A percentile compares a stretch with the other conserved stretches of the same genome.
These are phyloP conservation scores for Plectosphaerella cucumerina DNA, from an alignment of 2,329 filamentous ascomycete species.

Conservation along the genomic window DNA sequence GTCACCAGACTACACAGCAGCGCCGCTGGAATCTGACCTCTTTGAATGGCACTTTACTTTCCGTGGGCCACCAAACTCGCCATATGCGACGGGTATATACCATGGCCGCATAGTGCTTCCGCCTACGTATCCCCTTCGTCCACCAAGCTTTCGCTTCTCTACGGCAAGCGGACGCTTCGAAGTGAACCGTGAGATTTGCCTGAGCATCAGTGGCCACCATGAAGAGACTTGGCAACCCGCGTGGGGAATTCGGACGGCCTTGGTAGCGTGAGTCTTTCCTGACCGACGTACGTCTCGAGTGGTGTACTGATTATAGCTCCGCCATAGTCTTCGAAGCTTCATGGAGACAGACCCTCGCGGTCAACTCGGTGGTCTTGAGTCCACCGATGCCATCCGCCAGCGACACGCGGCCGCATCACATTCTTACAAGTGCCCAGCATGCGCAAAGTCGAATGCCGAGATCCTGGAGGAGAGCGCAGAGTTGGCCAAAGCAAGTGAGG, in stretches of 20 bases:
- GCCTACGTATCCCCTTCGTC: conserved; percentile 82
- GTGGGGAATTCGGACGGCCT: conserved; percentile 89
- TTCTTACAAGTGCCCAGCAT: conserved; percentile 65
- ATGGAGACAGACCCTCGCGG: conserved; percentile 90
- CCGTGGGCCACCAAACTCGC: conserved; percentile 77
- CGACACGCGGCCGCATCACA: conserved; percentile 65
- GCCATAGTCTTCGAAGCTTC: conserved; percentile 66
- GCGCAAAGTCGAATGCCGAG: conserved; percentile 66
- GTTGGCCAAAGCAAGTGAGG: conserved; percentile 35
- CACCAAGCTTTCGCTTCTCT: conserved; percentile 91
- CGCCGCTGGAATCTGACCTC: conserved; percentile 82
- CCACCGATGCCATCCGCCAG: conserved; percentile 61
- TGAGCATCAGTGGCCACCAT: conserved; percentile 90
- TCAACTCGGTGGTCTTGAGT: conserved; percentile 86
- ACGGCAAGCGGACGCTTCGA: conserved; percentile 93
- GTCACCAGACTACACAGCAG: conserved; percentile 79
- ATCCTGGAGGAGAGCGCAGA: conserved; percentile 70
- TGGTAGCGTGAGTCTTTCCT: conserved; percentile 52
- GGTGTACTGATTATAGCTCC: neutral
- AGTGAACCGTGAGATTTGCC: conserved; percentile 93
- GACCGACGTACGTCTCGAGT: neutral
- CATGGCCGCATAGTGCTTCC: conserved; percentile 94
- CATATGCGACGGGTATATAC: conserved; percentile 80
- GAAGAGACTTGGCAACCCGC: conserved; percentile 99
- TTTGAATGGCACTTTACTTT: conserved; percentile 99